Conservation (phyloP, 164 flowering plant species). For the Umbilicus rupestris region DNA sequence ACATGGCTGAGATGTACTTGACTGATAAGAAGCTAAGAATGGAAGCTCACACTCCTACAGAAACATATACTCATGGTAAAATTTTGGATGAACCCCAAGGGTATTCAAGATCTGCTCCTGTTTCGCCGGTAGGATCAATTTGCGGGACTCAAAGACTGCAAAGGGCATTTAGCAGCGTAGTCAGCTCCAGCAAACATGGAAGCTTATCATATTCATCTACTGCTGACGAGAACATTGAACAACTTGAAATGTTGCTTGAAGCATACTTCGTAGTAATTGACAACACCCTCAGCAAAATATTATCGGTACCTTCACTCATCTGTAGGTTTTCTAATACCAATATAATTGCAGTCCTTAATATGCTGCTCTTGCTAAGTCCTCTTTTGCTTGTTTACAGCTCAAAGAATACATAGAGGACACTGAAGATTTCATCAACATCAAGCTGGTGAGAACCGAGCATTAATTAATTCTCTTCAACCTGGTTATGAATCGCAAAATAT, state of each 20-base stretch:
- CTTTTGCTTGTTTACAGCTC: constrained; percentile 38
- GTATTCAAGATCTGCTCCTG: constrained; percentile 72
- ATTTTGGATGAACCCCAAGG: constrained; percentile 15
- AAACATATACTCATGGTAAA: constrained; percentile 21
- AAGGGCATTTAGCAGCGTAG: constrained; percentile 50
- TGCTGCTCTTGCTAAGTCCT: not conserved
- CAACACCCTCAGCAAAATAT: constrained; percentile 65
- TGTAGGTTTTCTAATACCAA: too few relatives aligned
- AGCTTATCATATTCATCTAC: constrained; percentile 52
- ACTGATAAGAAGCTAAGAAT: constrained; percentile 77
- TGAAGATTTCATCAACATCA: constrained; percentile 86
- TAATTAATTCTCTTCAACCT: not conserved
- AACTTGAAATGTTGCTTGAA: constrained; percentile 96
- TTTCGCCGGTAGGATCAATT: constrained; percentile 58
- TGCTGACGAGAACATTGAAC: constrained; percentile 55
- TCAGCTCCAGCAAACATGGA: constrained; percentile 55
- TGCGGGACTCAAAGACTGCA: constrained; percentile 40
- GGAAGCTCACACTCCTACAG: constrained; percentile 36
- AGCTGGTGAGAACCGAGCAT: constrained; percentile 44
- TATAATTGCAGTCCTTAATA: too few relatives aligned
- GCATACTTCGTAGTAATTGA: constrained; percentile 87
- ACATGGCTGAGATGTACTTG: constrained; percentile 98
- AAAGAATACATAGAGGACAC: constrained; percentile 91
- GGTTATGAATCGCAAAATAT: not conserved
- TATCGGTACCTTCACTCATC: too few relatives aligned